These are phyloP conservation scores for Microdochium trichocladiopsis DNA, from an alignment of 2,329 filamentous ascomycete genomes.

Conservation along the genomic window DNA sequence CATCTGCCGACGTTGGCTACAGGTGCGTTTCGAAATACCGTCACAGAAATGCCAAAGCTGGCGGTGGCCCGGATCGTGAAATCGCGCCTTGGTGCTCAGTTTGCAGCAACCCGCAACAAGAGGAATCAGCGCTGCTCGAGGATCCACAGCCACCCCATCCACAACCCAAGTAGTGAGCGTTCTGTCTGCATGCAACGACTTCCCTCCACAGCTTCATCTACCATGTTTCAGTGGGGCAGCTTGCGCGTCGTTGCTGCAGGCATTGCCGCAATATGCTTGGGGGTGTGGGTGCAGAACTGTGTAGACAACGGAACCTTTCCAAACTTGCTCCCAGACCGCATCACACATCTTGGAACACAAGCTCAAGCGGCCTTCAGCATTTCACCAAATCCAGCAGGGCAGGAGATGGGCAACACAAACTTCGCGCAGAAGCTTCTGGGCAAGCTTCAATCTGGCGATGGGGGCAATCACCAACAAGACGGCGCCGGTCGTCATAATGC, in stretches of 20 bases:
- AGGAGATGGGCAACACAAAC: background rate
- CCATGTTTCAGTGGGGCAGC: background rate
- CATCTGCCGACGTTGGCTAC: background rate
- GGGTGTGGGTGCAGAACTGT: background rate
- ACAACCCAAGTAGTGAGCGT: too few species aligned
- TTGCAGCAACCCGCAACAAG: too few species aligned
- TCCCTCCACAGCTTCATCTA: background rate
- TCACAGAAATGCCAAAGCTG: too few species aligned
- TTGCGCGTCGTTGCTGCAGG: background rate
- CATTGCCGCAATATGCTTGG: background rate
- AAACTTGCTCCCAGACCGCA: background rate
- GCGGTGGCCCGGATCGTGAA: too few species aligned
- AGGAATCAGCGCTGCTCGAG: too few species aligned
- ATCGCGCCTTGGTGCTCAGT: too few species aligned
- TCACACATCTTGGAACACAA: background rate
- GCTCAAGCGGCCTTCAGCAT: background rate
- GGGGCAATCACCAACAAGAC: background rate
- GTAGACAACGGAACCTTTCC: background rate
- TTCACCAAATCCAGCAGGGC: background rate
- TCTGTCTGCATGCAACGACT: background rate
- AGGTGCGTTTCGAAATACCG: background rate
- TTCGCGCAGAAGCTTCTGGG: background rate
- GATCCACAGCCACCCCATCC: too few species aligned
- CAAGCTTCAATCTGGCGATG: background rate
- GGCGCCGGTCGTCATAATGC: background rate